Base-by-base conservation (phyloP, 305 asterid genomes). In the Solanum hybrid region DNA sequence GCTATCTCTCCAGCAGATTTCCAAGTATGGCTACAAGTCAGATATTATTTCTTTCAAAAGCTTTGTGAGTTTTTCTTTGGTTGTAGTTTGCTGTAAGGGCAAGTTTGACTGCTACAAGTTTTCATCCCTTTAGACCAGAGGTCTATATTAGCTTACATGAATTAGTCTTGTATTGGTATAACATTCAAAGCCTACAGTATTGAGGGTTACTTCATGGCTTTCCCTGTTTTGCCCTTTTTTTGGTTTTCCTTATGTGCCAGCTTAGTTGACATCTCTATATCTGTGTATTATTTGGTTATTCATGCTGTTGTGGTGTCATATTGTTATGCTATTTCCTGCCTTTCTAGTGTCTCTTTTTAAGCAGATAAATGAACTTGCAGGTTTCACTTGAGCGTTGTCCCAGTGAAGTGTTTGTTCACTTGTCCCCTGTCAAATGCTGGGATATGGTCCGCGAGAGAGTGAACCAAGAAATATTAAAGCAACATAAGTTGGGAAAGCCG, bases 391-490 rank as follows among this genome's bases (percentile, higher is more conserved):
- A 97, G 95, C 95, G 94, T 87, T 91, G 92, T 88, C 96, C 97
- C 27, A 92, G 93, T 88, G 99, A 97, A 94, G 96, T 97, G 76
- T 97, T 96, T 93, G 92, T 92, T 85, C 98, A 97, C 70, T 86
- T 93, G 79, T 95, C 99, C 31, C 94, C 97, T 89, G 89, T 89
- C 80, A 96, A 95, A 94, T 97, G 98, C 93, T 97, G 99, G 99
- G 99, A 97, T 90, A 91, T 97, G 96, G 98, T 97, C 84, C 94
- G 98, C 82, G 99, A 97, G 91, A 95, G 97, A 92, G 98, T 95
- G 91, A 97, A 97, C 92, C 95, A 93, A 72, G 98, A 97, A 92
- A 97, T 97, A 75, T 36, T 95, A 8, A 97, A 94, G 92, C 98
- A 95, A 89, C 98, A 96, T 90, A 97, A 95, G 93, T 92, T 96